Evolutionary conservation across 495 filamentous ascomycete genomes (phyloP).

Genomic region (Tuber brumale): DNA sequence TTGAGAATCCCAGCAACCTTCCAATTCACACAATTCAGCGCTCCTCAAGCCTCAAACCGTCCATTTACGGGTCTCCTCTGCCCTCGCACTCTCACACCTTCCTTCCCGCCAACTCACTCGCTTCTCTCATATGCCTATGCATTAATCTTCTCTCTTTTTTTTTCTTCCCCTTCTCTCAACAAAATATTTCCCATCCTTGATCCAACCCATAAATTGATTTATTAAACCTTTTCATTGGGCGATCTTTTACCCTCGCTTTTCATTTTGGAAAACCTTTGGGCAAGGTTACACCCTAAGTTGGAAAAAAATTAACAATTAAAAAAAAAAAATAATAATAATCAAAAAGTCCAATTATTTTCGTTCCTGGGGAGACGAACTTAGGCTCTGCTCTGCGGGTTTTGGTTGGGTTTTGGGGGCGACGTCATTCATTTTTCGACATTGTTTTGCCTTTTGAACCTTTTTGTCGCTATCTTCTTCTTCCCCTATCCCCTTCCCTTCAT

Average conservation of each 20-base stretch:
- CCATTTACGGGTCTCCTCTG: conserved; percentile 6
- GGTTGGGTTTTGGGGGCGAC: conserved; percentile 16
- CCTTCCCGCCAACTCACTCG: conserved; percentile 2
- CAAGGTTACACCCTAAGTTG: background rate
- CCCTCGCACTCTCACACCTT: background rate
- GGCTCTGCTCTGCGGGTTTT: background rate
- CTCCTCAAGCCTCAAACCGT: background rate
- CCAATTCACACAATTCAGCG: background rate
- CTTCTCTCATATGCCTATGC: background rate
- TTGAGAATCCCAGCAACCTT: no score
- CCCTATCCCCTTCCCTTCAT: background rate
- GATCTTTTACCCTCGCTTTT: background rate
- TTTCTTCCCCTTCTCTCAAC: conserved; percentile 21
- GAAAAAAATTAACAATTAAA: background rate
- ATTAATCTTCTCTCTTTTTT: conserved; percentile 19
- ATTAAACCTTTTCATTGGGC: conserved; percentile 20
- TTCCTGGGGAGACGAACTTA: background rate
- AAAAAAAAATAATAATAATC: background rate
- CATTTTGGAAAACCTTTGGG: background rate
- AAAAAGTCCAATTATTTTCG: background rate
- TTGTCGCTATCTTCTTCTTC: background rate
- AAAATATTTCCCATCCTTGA: conserved; percentile 4
- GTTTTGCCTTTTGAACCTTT: background rate
- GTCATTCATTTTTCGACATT: conserved; percentile 26
- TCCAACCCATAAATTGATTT: conserved; percentile 36